Conservation (phyloP, 768 basidiomycete genomes). For the Sistotremastrum suecicum region DNA sequence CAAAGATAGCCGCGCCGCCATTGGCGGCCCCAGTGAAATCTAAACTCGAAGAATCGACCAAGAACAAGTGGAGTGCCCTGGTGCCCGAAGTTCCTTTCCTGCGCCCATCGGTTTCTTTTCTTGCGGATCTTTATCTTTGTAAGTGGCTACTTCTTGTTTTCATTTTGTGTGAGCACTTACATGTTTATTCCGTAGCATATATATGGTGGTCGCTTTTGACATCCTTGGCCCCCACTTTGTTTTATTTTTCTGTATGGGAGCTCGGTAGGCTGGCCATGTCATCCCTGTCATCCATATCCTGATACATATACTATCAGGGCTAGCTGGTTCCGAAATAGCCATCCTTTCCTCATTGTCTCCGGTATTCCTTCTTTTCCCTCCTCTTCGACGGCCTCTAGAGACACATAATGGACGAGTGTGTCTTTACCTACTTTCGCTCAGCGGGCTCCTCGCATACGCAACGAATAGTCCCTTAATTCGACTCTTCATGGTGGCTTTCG, state of each 20-base stretch:
- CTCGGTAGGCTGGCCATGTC: conserved; percentile 30
- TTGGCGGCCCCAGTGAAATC: background rate
- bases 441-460: conserved; percentile 39
- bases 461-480: conserved; percentile 37
- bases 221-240: conserved; percentile 60
- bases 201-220: conserved; percentile 79
- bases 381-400: conserved; percentile 30
- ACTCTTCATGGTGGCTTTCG: conserved; percentile 41
- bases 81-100: background rate
- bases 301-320: too few relatives aligned
- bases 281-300: too few relatives aligned
- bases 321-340: conserved; percentile 71
- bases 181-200: conserved; percentile 33
- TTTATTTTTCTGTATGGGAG: conserved; percentile 90
- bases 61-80: conserved; percentile 3
- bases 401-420: conserved; percentile 34
- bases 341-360: conserved; percentile 62
- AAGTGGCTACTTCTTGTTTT: conserved; percentile 12
- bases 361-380: conserved; percentile 34
- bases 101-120: conserved; percentile 16
- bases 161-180: background rate
- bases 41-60: background rate
- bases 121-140: conserved; percentile 47
- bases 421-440: conserved; percentile 34
- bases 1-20: too few relatives aligned